Evolutionary conservation across 2,329 filamentous ascomycete genomes (phyloP), one percentile per base, ranked within the genome.

Genomic region (Aspergillus novofumigatus): DNA sequence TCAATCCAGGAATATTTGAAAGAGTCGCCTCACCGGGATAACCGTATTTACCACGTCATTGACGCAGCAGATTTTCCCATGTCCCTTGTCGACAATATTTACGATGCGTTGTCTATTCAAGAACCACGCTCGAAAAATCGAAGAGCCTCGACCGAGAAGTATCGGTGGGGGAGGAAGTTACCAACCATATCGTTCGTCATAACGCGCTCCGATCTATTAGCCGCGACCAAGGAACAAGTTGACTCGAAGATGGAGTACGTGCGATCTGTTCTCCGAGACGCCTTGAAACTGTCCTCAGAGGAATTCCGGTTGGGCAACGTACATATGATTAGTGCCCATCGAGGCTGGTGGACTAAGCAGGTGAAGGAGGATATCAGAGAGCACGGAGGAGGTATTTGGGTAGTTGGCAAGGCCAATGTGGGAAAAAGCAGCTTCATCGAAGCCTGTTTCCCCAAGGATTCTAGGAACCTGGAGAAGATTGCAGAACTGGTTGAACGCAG

Each of bases 371-470:
- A 92, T 50, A 92, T 99, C 49, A 92, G 86, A 82, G 77, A 86
- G 47, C 84, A 90, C 51, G 92, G 91, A 3, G 93, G 93, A 4
- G 94, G 87, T 17, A 88, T 90, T 17, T 99, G 94, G 93, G 87
- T 99, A 80, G 89, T 99, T 2, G 94, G 94, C n/a, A 97, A 96
- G 74, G 91, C 92, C 61, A 99, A 99, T 69, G 95, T 97, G 2
- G 95, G 94, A 25, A 99, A 99, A 76, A 97, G 93, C 66, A 88
- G 89, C 68, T 82, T 99, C 2, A 96, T 97, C 59, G 87, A 94
- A 65, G 84, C 86, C 4, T 86, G 97, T 7, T 96, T 92, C 67
- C 93, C 95, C 3, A 87, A 89, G 79, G 86, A 86, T 26, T 81
- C 80, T 38, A 81, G 80, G 76, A 79, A 75, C 58, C 68, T 69